These are phyloP conservation scores for Tuber calosporum DNA, from an alignment of 495 filamentous ascomycete species.

Conservation along the genomic window DNA sequence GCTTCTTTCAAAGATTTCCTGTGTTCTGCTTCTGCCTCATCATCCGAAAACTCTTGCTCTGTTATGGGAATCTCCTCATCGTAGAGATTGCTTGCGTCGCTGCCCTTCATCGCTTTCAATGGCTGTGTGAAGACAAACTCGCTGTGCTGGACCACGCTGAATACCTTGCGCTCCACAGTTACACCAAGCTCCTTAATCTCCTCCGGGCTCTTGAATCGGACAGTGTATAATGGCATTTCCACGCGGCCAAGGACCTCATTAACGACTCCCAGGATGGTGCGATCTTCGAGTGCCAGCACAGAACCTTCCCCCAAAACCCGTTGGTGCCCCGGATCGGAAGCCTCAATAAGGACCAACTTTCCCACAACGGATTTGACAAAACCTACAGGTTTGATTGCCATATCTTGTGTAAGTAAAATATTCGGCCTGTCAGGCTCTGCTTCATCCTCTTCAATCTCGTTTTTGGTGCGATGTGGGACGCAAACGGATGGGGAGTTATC, in stretches of 20 bases:
- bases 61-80: slow-evolving; percentile 84
- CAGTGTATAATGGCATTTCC: slow-evolving; percentile 70
- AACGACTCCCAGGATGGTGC: slow-evolving; percentile 67
- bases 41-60: slow-evolving; percentile 90
- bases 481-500: slow-evolving; percentile 53
- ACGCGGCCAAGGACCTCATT: slow-evolving; percentile 76
- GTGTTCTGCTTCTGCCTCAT: slow-evolving; percentile 82
- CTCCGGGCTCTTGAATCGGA: slow-evolving; percentile 58
- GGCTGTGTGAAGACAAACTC: slow-evolving; percentile 76
- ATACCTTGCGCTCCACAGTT: slow-evolving; percentile 57
- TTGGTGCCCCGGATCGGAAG: slow-evolving; percentile 67
- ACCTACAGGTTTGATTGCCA: slow-evolving; percentile 67
- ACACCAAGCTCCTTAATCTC: slow-evolving; percentile 64
- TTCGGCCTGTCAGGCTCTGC: slow-evolving; percentile 58
- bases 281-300: slow-evolving; percentile 69
- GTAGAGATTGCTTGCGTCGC: slow-evolving; percentile 86
- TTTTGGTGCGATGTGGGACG: slow-evolving; percentile 57
- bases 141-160: slow-evolving; percentile 67
- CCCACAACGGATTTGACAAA: slow-evolving; percentile 65
- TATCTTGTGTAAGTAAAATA: slow-evolving; percentile 63
- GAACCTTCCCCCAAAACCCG: slow-evolving; percentile 77
- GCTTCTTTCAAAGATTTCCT: slow-evolving; percentile 61
- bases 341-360: slow-evolving; percentile 69
- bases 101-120: slow-evolving; percentile 67
- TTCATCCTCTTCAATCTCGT: slow-evolving; percentile 62